phyloP scores from a whole-genome alignment of 495 filamentous ascomycete genomes.

The Monascus purpureus region DNA sequence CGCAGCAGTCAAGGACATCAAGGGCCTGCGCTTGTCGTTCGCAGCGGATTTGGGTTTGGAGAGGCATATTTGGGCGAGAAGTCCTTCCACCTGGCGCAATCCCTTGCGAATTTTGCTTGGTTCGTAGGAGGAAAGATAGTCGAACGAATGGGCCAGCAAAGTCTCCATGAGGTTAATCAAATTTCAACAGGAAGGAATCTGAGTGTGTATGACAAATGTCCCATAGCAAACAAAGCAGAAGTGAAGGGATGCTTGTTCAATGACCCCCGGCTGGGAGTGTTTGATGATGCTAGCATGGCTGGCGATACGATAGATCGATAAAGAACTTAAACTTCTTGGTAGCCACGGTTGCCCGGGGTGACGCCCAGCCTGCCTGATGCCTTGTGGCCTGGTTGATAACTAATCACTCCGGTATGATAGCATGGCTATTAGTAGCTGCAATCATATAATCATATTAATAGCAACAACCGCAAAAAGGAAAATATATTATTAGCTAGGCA shows the following conservation, averaged over 20 bases:
- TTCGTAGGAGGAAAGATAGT: constrained; percentile 91
- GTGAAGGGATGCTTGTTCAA: too few species aligned
- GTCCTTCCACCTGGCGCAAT: constrained; percentile 85
- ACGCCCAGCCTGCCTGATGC: constrained; percentile 6
- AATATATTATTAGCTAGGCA: too few species aligned
- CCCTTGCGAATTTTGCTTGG: constrained; percentile 81
- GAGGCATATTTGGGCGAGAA: constrained; percentile 91
- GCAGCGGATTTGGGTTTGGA: constrained; percentile 35
- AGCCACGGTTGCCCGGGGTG: constrained; percentile 15
- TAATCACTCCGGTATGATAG: too few species aligned
- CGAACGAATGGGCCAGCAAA: constrained; percentile 83
- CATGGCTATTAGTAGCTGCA: too few species aligned
- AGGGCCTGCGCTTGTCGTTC: constrained; percentile 30
- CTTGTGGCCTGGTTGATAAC: too few species aligned
- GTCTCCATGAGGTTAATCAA: constrained; percentile 60
- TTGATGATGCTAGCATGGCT: too few species aligned
- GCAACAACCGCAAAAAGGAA: too few species aligned
- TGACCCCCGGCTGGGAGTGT: too few species aligned
- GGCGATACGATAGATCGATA: constrained; percentile 1
- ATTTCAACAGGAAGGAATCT: not conserved
- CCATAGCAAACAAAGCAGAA: not conserved
- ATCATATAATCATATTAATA: too few species aligned
- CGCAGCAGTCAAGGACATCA: constrained; percentile 18
- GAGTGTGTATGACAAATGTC: not conserved
- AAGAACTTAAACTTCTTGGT: not conserved